These are phyloP conservation scores for Rhizophora mangle DNA, from an alignment of 345 rosid genomes.

Conservation along the genomic window DNA sequence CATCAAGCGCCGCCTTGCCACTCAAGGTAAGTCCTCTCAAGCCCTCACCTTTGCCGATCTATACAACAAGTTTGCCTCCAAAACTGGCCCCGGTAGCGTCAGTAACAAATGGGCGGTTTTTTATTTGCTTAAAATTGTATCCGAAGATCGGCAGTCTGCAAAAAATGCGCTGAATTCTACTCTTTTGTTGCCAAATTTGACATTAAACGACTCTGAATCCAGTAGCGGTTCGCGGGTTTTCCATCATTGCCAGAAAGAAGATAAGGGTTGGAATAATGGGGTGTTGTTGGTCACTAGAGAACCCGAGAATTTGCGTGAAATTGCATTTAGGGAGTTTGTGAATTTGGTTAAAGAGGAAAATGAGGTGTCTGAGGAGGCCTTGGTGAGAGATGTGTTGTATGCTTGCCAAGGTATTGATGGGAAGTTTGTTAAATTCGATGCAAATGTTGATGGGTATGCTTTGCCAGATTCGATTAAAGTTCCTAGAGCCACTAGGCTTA, in stretches of 20 bases:
- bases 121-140: slow-evolving; percentile 70
- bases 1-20: slow-evolving; percentile 88
- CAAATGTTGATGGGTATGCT: slow-evolving; percentile 61
- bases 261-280: slow-evolving; percentile 60
- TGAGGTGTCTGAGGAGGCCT: slow-evolving; percentile 80
- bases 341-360: slow-evolving; percentile 75
- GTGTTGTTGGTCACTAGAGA: slow-evolving; percentile 68
- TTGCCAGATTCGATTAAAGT: slow-evolving; percentile 58
- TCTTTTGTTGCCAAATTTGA: slow-evolving; percentile 54
- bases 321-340: slow-evolving; percentile 74
- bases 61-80: slow-evolving; percentile 73
- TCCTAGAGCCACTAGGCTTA: slow-evolving; percentile 60
- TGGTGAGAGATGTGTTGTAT: slow-evolving; percentile 87
- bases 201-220: slow-evolving; percentile 29
- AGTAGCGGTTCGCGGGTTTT: slow-evolving; percentile 29
- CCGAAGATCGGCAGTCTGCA: slow-evolving; percentile 57
- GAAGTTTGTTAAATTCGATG: slow-evolving; percentile 66
- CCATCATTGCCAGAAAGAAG: slow-evolving; percentile 24
- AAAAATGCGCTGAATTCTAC: slow-evolving; percentile 39
- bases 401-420: slow-evolving; percentile 97
- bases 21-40: slow-evolving; percentile 79
- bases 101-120: slow-evolving; percentile 89
- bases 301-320: slow-evolving; percentile 70
- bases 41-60: slow-evolving; percentile 89
- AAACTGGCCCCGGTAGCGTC: slow-evolving; percentile 81